A percentile compares a stretch with the other conserved stretches of the same genome.
Conservation (phyloP, 352 stramenopile species). For the Globisporangium cylindrosporum region DNA sequence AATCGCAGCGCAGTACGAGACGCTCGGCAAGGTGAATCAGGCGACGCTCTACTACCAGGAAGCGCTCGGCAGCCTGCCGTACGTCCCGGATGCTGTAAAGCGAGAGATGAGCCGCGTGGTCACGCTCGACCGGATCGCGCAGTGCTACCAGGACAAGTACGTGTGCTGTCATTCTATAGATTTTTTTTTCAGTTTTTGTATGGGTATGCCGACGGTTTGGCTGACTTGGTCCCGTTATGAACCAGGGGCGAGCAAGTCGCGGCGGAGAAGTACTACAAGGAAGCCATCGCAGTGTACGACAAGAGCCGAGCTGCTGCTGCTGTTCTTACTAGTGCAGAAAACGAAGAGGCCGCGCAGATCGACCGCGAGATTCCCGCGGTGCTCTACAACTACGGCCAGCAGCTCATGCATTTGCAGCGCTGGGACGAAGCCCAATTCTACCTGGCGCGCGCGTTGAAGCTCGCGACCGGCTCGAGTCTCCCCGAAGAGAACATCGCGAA, state of each 20-base stretch:
- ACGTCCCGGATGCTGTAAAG: slow-evolving; percentile 26
- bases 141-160: slow-evolving; percentile 72
- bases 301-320: background rate
- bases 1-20: slow-evolving; percentile 75
- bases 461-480: slow-evolving; percentile 4
- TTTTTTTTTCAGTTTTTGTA: background rate
- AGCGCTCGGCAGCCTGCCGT: slow-evolving; percentile 47
- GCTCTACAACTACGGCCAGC: slow-evolving; percentile 33
- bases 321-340: background rate
- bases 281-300: slow-evolving; percentile 31
- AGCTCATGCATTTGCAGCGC: slow-evolving; percentile 26
- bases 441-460: slow-evolving; percentile 2
- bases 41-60: slow-evolving; percentile 74
- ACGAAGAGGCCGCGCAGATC: slow-evolving; percentile 13
- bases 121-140: slow-evolving; percentile 71
- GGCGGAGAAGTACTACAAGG: slow-evolving; percentile 41
- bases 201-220: background rate
- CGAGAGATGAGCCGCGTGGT: slow-evolving; percentile 52
- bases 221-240: background rate
- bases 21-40: slow-evolving; percentile 31
- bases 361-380: slow-evolving; percentile 28
- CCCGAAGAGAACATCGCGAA: slow-evolving; percentile 3
- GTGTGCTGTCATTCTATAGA: background rate
- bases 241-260: slow-evolving; percentile 27
- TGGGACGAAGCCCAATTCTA: slow-evolving; percentile 24